These are phyloP conservation scores for Castanospermum australe DNA, from an alignment of 306 rosid species.

Conservation along the genomic window DNA sequence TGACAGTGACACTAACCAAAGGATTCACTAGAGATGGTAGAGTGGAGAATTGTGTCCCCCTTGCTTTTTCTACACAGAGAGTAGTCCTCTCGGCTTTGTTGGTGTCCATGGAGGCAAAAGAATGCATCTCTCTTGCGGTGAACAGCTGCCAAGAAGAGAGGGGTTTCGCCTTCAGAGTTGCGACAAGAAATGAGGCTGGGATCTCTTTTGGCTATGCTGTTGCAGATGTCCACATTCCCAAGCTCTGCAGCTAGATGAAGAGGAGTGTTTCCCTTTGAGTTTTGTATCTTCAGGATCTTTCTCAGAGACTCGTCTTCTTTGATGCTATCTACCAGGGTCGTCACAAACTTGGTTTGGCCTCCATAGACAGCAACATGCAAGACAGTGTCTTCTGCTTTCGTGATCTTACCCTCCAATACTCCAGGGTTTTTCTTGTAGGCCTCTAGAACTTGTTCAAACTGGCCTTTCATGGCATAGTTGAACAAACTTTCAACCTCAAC, in stretches of 20 bases:
- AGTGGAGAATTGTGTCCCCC: constrained; percentile 50
- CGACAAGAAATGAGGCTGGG: constrained; percentile 6
- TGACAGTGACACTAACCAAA: constrained; percentile 37
- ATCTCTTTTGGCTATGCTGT: constrained; percentile 30
- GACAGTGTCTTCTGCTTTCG: constrained; percentile 42
- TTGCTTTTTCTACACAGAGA: neutral
- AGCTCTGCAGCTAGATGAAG: constrained; percentile 46
- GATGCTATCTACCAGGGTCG: constrained; percentile 20
- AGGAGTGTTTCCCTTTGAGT: constrained; percentile 44
- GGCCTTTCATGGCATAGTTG: constrained; percentile 34
- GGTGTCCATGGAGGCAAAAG: constrained; percentile 22
- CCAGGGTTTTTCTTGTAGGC: constrained; percentile 7
- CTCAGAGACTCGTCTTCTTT: neutral
- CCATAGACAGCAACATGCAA: constrained; percentile 38
- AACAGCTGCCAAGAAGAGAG: constrained; percentile 48
- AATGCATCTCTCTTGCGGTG: constrained; percentile 41
- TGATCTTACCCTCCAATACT: constrained; percentile 34
- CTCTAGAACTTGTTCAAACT: constrained; percentile 31
- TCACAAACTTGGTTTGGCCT: constrained; percentile 33
- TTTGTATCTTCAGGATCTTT: constrained; percentile 23
- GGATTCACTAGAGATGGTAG: constrained; percentile 40
- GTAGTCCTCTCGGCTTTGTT: constrained; percentile 1
- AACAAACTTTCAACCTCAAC: constrained; percentile 30
- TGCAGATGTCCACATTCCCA: constrained; percentile 43
- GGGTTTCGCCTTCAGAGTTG: constrained; percentile 36